Base-by-base conservation (phyloP, 345 rosid genomes). In the Psidium friedrichsthalianum region DNA sequence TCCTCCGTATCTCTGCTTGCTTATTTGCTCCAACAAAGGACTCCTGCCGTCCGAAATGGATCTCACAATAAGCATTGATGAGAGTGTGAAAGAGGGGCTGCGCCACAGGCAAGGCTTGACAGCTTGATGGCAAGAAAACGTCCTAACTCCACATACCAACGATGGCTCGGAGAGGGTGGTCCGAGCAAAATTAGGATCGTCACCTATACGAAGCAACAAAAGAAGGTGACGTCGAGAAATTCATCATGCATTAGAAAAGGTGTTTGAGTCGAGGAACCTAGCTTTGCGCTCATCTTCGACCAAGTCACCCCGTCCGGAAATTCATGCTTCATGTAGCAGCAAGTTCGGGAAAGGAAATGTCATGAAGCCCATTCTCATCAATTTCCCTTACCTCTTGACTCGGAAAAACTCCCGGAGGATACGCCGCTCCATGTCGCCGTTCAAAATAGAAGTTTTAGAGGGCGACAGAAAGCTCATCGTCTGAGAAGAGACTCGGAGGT, bases 401-500 rank as follows among this genome's bases (percentile, higher is more conserved):
- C 11, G 9, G 11, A 61, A 14, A 59, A 61, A 61, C 74, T 29
- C 74, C 74, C 10, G 2, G 74, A 14, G 20, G 74, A 27, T 61
- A 61, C 74, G 6, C 5, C 40, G 1, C 40, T 27, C 74, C 36
- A 59, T 59, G 74, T 59, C 1, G 20, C 74, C 21, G 3, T 59
- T 14, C 74, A 3, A 59, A 2, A 27, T 6, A 1, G 40, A 7
- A 59, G 20, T n/a, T 5, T 1, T 27, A 3, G 2, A 59, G n/a
- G 1, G 40, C 20, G 3, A 27, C 8, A 6, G 2, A 2, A 59
- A 59, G 74, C 74, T 59, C 0, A 13, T 5, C 2, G 0, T 0
- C 0, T 0, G 0, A 16, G 4, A 61, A 14, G 2, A 61, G 4
- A 61, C 20, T 14, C 5, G 2, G 74, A 14, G 1, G 29, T 27